Percentiles rank a stretch among this genome's conserved stretches.
Conservation (phyloP, 768 basidiomycete species). For the Phlebiopsis flavidoalba region DNA sequence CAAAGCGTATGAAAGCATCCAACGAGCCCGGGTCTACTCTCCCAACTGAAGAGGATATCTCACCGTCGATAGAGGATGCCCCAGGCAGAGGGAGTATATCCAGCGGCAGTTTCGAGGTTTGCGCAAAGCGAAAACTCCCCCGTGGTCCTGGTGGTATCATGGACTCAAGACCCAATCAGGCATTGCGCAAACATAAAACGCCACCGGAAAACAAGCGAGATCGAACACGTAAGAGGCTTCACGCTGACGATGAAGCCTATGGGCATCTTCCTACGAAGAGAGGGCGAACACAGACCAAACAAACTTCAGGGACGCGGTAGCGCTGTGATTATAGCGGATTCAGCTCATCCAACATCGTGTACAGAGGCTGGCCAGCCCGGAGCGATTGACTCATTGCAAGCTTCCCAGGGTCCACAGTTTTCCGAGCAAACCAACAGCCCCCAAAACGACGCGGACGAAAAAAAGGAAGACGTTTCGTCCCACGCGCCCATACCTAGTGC, state of each 20-base stretch:
- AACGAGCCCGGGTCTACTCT: background rate
- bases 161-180: no score
- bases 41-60: background rate
- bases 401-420: no score
- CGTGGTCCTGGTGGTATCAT: no score
- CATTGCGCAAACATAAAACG: no score
- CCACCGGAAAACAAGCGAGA: background rate
- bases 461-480: background rate
- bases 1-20: background rate
- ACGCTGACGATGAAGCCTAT: background rate
- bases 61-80: background rate
- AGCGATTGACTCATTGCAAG: no score
- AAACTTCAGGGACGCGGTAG: background rate
- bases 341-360: no score
- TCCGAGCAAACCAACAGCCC: no score
- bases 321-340: background rate
- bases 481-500: background rate
- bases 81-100: background rate
- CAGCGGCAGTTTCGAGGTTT: no score
- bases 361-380: background rate
- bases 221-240: slow-evolving; percentile 8
- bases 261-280: slow-evolving; percentile 14
- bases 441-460: background rate
- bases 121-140: no score
- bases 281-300: background rate